phyloP scores from a whole-genome alignment of 805 yeast genomes.

The Nakazawaea ishiwadae region DNA sequence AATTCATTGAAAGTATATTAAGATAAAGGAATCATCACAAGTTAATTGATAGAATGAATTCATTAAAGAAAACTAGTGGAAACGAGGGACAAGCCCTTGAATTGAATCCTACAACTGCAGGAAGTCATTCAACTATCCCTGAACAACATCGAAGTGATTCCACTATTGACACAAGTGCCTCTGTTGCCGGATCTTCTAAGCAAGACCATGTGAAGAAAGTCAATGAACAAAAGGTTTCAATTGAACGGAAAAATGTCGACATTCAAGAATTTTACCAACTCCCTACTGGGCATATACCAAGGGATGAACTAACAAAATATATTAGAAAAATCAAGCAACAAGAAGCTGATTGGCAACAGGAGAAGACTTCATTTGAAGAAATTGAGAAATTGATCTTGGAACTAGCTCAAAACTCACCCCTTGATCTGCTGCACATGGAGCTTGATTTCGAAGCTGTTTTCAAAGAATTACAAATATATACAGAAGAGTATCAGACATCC shows the following conservation, averaged over 20 bases:
- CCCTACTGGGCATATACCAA: background rate
- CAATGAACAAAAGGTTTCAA: background rate
- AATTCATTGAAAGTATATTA: no score
- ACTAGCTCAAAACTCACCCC: background rate
- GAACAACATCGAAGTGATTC: no score
- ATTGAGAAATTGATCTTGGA: background rate
- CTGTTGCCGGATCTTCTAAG: conserved; percentile 3
- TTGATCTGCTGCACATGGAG: background rate
- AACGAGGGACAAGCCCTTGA: no score
- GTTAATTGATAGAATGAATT: no score
- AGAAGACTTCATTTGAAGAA: background rate
- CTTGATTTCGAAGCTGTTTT: background rate
- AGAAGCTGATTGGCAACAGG: no score
- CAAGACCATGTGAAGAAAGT: no score
- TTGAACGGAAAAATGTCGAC: background rate
- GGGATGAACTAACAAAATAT: no score
- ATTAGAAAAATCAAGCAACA: no score
- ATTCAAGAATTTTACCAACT: background rate
- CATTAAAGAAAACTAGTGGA: no score
- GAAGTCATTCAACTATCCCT: conserved; percentile 2
- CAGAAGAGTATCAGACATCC: background rate
- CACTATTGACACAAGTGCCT: background rate
- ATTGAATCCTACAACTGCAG: conserved; percentile 4
- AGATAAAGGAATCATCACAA: no score
- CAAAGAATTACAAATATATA: background rate